Evolutionary conservation across 2,329 filamentous ascomycete genomes (phyloP), one percentile per base, ranked within the genome.

Genomic region (Penicillium paneum): DNA sequence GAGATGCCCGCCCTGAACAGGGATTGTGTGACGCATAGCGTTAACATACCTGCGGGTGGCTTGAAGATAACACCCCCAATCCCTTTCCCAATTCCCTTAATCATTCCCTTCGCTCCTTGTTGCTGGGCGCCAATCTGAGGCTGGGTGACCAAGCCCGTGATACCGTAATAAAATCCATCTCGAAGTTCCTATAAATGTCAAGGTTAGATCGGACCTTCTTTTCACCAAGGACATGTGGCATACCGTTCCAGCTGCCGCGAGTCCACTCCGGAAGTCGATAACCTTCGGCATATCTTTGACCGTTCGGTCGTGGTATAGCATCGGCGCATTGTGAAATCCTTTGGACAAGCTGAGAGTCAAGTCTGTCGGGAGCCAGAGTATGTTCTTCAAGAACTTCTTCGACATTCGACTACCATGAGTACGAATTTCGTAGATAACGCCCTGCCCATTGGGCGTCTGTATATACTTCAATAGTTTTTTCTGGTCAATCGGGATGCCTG

Each of bases 311-410:
- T 91, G 89, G 67, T 96, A 96, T 1, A 96, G 77, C 61, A 84
- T 86, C 0, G 92, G 91, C 8, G 89, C 87, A 66, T 96, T 96
- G 67, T 93, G 88, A 68, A 96, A 95, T 0, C 91, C 92, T 69
- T 89, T 89, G 0, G 91, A 89, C 26, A 96, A 74, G 0, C 89
- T 89, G 36, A 96, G 75, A 38, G 89, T 89, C 56, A 96, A 88
- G 68, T 95, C 90, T 81, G 95, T 88, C 0, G 91, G 92, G 5
- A 87, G 88, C 65, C 89, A 91, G 57, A 93, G 79, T 6, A 90
- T 84, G 4, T 88, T 85, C 8, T 82, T 83, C 8, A 93, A 83
- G 48, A 94, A 87, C 17, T 85, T 84, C 26, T 83, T 81, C 35
- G 92, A 81, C 10, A 88, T 60, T 29, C 40, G 51, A 19, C 56